phyloP scores from a whole-genome alignment of 2,329 filamentous ascomycete species.

The Colletotrichum lini region DNA sequence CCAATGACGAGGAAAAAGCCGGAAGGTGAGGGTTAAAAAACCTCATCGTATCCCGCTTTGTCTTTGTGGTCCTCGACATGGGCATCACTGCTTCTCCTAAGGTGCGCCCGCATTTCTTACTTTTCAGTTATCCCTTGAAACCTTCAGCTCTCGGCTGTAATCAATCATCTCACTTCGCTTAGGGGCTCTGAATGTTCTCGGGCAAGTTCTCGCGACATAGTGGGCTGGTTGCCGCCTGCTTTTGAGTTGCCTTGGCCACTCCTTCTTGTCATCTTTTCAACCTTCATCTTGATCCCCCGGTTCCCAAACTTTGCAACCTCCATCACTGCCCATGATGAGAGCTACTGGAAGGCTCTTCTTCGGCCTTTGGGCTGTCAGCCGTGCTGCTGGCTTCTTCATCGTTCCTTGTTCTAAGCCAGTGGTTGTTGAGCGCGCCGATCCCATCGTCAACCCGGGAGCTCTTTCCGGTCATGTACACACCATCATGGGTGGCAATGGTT shows the following conservation, averaged over 20 bases:
- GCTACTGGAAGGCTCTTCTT: constrained; percentile 2
- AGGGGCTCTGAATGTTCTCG: not conserved
- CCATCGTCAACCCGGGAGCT: constrained; percentile 68
- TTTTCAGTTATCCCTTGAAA: not conserved
- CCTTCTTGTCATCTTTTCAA: not conserved
- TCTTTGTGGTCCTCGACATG: not conserved
- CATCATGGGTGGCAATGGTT: constrained; percentile 74
- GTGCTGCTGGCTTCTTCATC: constrained; percentile 39
- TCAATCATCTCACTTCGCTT: not conserved
- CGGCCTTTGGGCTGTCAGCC: constrained; percentile 11
- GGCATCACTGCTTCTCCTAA: not conserved
- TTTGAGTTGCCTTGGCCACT: not conserved
- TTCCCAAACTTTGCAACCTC: not conserved
- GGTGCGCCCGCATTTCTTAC: not conserved
- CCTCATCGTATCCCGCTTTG: constrained; percentile 15
- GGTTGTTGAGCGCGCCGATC: constrained; percentile 66
- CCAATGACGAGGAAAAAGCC: not conserved
- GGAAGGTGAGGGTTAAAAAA: constrained; percentile 14
- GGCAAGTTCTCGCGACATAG: not conserved
- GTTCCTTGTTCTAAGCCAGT: constrained; percentile 41
- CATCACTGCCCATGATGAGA: constrained; percentile 18
- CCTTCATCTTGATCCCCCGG: not conserved
- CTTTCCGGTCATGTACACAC: constrained; percentile 72
- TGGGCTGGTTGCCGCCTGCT: not conserved
- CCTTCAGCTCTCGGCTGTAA: not conserved